Evolutionary conservation across 2,329 filamentous ascomycete species (phyloP).

Genomic region (Cercospora sp.): DNA sequence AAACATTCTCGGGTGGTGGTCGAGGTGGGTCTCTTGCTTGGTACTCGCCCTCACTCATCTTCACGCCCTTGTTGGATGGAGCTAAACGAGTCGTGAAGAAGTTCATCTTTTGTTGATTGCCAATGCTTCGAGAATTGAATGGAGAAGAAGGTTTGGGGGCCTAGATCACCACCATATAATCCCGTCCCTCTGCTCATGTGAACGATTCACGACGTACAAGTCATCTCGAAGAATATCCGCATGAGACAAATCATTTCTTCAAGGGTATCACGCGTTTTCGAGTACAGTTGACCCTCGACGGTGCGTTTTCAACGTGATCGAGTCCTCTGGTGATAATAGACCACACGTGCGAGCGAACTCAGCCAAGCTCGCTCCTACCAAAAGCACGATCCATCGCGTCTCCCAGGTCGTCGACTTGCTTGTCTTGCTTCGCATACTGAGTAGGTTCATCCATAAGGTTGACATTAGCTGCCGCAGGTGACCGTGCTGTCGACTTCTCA

Average conservation of each 20-base stretch:
- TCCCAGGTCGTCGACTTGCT: constrained; percentile 37
- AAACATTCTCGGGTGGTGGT: constrained; percentile 4
- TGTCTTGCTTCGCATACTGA: constrained; percentile 21
- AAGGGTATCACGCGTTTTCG: neutral
- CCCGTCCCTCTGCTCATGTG: neutral
- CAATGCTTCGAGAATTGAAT: neutral
- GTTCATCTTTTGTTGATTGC: neutral
- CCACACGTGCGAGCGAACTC: neutral
- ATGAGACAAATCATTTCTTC: neutral
- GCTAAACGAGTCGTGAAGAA: constrained; percentile 3
- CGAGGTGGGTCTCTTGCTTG: neutral
- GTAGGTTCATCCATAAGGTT: constrained; percentile 33
- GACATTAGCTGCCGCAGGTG: constrained; percentile 12
- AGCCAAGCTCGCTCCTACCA: constrained; percentile 37
- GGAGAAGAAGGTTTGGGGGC: neutral
- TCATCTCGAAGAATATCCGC: neutral
- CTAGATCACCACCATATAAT: neutral
- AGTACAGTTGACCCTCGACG: neutral
- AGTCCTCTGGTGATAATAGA: neutral
- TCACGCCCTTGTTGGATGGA: neutral
- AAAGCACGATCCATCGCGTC: constrained; percentile 41
- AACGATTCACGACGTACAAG: neutral
- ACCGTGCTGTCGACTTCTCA: constrained; percentile 47
- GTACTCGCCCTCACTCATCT: neutral
- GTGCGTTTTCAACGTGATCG: neutral